Base-by-base conservation (phyloP, 2,329 filamentous ascomycete genomes). In the Diplocarpon mali region DNA sequence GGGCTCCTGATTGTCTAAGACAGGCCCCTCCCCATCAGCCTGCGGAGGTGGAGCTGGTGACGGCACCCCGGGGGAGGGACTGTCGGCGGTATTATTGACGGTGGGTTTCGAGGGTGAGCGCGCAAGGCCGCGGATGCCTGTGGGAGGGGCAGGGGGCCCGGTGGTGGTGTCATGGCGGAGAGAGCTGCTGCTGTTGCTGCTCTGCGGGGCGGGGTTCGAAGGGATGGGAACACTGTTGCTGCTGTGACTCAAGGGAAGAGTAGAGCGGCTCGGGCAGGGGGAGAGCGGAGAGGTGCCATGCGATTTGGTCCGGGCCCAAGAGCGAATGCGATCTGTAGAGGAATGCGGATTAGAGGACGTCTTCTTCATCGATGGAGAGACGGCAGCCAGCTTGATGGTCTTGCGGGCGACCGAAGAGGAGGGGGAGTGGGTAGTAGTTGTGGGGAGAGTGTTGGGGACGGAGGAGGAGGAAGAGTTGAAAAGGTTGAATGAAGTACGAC, bases 291-390 rank as follows among this genome's bases (percentile, higher is more conserved):
- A 61, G 60, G 58, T 64, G 62, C 71, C 73, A 75, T 76, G 66
- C 68, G 72, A 67, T 66, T 68, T 66, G 64, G 68, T 64, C 63
- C 62, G 62, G 66, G 69, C 67, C 72, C 68, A 70, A 65, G 71
- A 73, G 68, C 68, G 68, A 67, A 69, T 68, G 68, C 67, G 69
- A 70, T 74, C 69, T 75, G 67, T 68, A 63, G 69, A 67, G 63
- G 70, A 67, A 60, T 48, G 42, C 47, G 67, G 63, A 53, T 72
- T 67, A 65, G 71, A 64, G 55, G 67, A 74, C 66, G 66, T 65
- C 71, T 76, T 66, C 72, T 75, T 78, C 75, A 79, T 79, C 74
- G 75, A 78, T 59, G 48, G 59, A 45, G 54, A 32, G 28, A 35
- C 13, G 31, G 20, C 10, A n/a, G 30, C 30, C 16, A 17, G 38